phyloP scores from a whole-genome alignment of 768 basidiomycete species.

The Gymnopilus dilepis region DNA sequence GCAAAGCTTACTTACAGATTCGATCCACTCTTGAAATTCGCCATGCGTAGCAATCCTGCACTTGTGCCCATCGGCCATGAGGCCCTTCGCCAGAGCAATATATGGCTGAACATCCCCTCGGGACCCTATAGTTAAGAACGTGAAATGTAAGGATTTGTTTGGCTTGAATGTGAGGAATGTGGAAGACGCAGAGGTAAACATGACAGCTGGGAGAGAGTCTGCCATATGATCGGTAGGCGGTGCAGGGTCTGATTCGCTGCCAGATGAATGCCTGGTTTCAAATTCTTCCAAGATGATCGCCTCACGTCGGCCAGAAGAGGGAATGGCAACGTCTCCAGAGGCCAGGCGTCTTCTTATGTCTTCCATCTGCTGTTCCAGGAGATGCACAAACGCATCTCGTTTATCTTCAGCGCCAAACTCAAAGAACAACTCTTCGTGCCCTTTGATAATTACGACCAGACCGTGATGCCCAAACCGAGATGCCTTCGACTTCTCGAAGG shows the following conservation, averaged over 20 bases:
- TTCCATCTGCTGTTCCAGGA: conserved; percentile 85
- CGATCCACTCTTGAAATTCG: conserved; percentile 95
- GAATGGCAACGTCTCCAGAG: conserved; percentile 45
- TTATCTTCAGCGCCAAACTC: conserved; percentile 87
- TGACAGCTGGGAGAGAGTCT: conserved; percentile 83
- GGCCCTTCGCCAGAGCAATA: conserved; percentile 91
- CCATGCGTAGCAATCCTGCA: conserved; percentile 93
- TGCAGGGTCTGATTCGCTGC: conserved; percentile 46
- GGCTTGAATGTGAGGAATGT: conserved; percentile 98
- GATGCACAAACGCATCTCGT: conserved; percentile 73
- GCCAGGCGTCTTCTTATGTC: conserved; percentile 57
- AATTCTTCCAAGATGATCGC: conserved; percentile 88
- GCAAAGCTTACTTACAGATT: conserved; percentile 66
- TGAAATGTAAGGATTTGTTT: conserved; percentile 81
- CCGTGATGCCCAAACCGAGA: conserved; percentile 91
- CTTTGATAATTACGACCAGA: conserved; percentile 87
- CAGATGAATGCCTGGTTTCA: conserved; percentile 52
- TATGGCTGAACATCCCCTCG: conserved; percentile 98
- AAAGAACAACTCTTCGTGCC: conserved; percentile 97
- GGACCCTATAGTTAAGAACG: conserved; percentile 95
- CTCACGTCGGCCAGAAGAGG: conserved; percentile 65
- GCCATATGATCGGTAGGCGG: conserved; percentile 61
- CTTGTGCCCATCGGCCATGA: conserved; percentile 88
- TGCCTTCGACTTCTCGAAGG: conserved; percentile 83
- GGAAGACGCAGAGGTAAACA: conserved; percentile 96